Percentiles rank a stretch among this genome's conserved stretches.
phyloP scores from a whole-genome alignment of 2,329 filamentous ascomycete species.

The Fusarium sp. region DNA sequence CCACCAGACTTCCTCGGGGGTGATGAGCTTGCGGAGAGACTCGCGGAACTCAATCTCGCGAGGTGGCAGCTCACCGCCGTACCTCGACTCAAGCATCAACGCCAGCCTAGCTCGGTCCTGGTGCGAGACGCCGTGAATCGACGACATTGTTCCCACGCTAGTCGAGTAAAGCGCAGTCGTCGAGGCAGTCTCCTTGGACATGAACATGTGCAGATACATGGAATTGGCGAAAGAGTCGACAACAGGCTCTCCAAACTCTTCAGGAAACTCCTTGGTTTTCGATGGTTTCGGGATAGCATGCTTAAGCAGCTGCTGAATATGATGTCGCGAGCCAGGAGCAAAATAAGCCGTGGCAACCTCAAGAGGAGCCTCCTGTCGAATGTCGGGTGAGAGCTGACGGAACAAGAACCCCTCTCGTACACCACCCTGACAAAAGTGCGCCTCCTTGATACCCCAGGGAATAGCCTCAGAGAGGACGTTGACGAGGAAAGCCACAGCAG shows the following conservation, averaged over 20 bases:
- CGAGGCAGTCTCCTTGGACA: conserved; percentile 65
- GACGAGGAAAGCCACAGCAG: conserved; percentile 74
- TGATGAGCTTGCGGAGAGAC: conserved; percentile 64
- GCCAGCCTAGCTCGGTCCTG: conserved; percentile 69
- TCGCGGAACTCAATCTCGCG: conserved; percentile 65
- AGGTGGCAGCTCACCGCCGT: conserved; percentile 70
- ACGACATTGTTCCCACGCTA: conserved; percentile 70
- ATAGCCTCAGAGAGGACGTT: conserved; percentile 70
- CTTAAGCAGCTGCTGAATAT: conserved; percentile 60
- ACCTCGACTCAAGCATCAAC: conserved; percentile 71
- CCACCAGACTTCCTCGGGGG: conserved; percentile 70
- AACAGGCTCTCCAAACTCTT: conserved; percentile 56
- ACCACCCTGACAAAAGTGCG: conserved; percentile 77
- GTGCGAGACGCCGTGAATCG: conserved; percentile 71
- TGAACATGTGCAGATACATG: conserved; percentile 63
- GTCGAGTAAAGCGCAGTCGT: conserved; percentile 71
- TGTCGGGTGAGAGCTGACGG: conserved; percentile 56
- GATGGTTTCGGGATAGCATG: conserved; percentile 55
- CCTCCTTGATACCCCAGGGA: conserved; percentile 66
- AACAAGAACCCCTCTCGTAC: conserved; percentile 76
- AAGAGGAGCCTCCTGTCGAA: conserved; percentile 66
- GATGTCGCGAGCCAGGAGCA: conserved; percentile 57
- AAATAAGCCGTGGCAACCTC: conserved; percentile 67
- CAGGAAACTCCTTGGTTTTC: conserved; percentile 45
- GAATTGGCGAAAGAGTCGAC: conserved; percentile 68